phyloP scores from a whole-genome alignment of 2,329 filamentous ascomycete species.

The Thielaviopsis populi region DNA sequence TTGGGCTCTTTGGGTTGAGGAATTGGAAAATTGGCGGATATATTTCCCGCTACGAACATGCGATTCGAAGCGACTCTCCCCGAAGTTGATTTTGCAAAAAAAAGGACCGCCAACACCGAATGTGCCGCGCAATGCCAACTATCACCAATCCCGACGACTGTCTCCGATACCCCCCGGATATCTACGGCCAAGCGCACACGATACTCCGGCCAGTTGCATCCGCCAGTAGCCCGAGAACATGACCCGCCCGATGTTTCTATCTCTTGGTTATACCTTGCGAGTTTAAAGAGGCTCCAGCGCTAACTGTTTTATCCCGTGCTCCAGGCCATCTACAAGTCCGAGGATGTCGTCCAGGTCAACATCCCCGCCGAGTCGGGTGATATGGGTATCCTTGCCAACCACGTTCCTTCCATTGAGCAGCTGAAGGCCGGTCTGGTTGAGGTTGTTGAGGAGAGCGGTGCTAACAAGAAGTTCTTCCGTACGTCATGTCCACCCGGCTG shows the following conservation, averaged over 20 bases:
- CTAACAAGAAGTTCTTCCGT: conserved; percentile 96
- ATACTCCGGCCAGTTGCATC: not conserved
- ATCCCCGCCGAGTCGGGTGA: conserved; percentile 94
- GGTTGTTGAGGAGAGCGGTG: conserved; percentile 82
- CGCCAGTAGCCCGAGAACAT: not conserved
- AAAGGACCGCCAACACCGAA: not conserved
- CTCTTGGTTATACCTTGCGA: not conserved
- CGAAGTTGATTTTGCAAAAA: not conserved
- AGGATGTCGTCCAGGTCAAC: conserved; percentile 86
- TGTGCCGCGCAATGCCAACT: not conserved
- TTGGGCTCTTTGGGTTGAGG: not conserved
- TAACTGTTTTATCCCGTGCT: conserved; percentile 16
- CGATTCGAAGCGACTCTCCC: not conserved
- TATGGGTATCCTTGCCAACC: conserved; percentile 98
- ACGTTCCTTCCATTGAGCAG: conserved; percentile 98
- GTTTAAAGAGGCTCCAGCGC: not conserved
- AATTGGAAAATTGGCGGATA: not conserved
- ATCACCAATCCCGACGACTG: conserved; percentile 3
- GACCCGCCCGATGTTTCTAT: not conserved
- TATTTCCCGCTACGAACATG: not conserved
- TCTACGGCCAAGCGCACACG: not conserved
- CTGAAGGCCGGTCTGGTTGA: conserved; percentile 92
- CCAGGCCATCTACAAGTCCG: conserved; percentile 55
- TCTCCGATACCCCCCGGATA: not conserved
- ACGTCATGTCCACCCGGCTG: conserved; percentile 31